Conservation (phyloP, 176 grass and related monocot species). For the Oryza longistaminata region DNA sequence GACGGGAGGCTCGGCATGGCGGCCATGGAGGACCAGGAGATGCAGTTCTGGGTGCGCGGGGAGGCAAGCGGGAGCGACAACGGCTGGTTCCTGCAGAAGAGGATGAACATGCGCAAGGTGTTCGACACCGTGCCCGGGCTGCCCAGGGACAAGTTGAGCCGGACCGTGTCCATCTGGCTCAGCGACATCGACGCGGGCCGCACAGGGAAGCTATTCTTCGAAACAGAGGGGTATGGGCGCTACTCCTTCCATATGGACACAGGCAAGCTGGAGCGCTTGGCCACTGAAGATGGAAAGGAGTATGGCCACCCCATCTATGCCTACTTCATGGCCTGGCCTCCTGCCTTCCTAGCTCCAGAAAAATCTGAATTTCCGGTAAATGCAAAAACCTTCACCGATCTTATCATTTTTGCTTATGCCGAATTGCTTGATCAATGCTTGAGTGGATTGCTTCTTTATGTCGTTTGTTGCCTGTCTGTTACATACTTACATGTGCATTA, state of each 20-base stretch:
- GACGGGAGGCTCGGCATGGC: background rate
- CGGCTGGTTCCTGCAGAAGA: slow-evolving; percentile 13
- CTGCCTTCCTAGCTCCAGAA: background rate
- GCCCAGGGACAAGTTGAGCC: background rate
- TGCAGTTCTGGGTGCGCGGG: slow-evolving; percentile 9
- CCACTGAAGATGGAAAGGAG: too few species aligned
- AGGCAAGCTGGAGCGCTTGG: background rate
- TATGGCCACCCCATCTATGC: background rate
- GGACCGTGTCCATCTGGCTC: background rate
- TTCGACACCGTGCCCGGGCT: background rate
- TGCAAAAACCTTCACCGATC: background rate
- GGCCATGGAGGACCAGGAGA: background rate
- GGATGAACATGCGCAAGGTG: background rate
- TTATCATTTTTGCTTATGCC: background rate
- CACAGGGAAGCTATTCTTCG: slow-evolving; percentile 22
- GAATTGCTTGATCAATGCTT: background rate
- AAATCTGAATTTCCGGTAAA: too few species aligned
- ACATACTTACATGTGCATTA: background rate
- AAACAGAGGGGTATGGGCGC: background rate
- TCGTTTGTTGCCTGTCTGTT: background rate
- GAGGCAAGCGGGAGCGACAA: background rate
- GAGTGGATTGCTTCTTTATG: background rate
- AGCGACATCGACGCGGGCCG: slow-evolving; percentile 3
- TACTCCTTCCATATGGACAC: slow-evolving; percentile 23
- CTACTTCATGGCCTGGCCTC: background rate